Percentiles rank a stretch among this genome's conserved stretches.
phyloP scores from a whole-genome alignment of 2,329 filamentous ascomycete species.

The Pseudogymnoascus pannorum region DNA sequence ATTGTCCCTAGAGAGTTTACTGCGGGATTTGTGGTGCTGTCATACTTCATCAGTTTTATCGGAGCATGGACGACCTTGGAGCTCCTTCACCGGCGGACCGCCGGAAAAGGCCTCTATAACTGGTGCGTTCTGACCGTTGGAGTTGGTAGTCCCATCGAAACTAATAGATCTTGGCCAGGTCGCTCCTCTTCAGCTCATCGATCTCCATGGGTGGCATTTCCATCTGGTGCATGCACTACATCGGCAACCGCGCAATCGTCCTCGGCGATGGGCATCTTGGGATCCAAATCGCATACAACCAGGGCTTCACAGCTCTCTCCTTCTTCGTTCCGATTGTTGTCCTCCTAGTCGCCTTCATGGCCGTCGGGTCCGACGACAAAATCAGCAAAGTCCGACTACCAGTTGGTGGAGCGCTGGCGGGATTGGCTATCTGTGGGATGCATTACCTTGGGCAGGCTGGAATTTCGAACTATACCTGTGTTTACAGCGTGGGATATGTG shows the following conservation, averaged over 20 bases:
- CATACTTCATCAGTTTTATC: constrained; percentile 62
- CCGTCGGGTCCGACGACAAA: constrained; percentile 53
- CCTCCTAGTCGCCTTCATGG: constrained; percentile 63
- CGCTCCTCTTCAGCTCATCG: constrained; percentile 56
- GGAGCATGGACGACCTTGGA: constrained; percentile 76
- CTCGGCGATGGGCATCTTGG: constrained; percentile 54
- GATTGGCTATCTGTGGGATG: constrained; percentile 74
- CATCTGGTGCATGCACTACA: constrained; percentile 76
- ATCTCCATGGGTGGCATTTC: constrained; percentile 67
- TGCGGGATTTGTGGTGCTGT: constrained; percentile 59
- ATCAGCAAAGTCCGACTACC: constrained; percentile 52
- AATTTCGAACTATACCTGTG: constrained; percentile 66
- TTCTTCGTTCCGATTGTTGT: constrained; percentile 75
- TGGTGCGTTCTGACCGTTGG: constrained; percentile 43
- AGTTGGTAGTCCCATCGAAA: not conserved
- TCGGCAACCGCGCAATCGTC: constrained; percentile 72
- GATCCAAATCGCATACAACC: constrained; percentile 67
- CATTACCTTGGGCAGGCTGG: constrained; percentile 83
- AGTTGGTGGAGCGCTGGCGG: constrained; percentile 61
- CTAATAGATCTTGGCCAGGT: constrained; percentile 33
- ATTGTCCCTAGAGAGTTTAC: constrained; percentile 44
- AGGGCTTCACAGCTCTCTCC: constrained; percentile 65
- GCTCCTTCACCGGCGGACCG: constrained; percentile 68
- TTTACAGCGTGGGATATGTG: constrained; percentile 50
- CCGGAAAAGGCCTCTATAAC: constrained; percentile 60